phyloP scores from a whole-genome alignment of 371 early-diverging fungal species.

The Apophysomyces ossiformis region DNA sequence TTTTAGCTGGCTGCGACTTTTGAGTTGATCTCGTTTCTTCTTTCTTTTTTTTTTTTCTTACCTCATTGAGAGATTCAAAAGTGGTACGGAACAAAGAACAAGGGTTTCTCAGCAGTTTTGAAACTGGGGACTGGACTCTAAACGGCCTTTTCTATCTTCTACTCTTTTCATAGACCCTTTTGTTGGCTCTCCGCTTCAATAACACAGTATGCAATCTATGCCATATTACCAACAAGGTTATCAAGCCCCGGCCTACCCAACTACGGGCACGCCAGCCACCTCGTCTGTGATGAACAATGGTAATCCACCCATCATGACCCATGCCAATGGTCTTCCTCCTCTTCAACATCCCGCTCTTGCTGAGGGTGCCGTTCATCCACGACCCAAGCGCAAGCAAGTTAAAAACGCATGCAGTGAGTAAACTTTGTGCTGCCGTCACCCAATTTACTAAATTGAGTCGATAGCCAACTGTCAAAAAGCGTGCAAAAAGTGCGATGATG shows the following conservation, averaged over 20 bases:
- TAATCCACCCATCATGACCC: constrained; percentile 9
- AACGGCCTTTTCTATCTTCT: not conserved
- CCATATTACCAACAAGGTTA: constrained; percentile 15
- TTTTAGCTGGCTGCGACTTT: not conserved
- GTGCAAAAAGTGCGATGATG: constrained; percentile 93
- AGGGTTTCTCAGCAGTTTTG: not conserved
- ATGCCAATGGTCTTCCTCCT: constrained; percentile 14
- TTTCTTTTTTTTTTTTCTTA: constrained; percentile 4
- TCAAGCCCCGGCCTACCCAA: constrained; percentile 10
- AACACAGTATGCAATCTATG: constrained; percentile 14
- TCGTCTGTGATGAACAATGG: constrained; percentile 13
- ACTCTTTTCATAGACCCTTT: constrained; percentile 3
- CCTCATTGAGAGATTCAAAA: not conserved
- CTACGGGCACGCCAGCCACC: constrained; percentile 1
- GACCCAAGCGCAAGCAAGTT: constrained; percentile 49
- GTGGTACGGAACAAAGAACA: constrained; percentile 4
- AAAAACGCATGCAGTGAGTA: constrained; percentile 58
- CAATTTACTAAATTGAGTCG: not conserved
- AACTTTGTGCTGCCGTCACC: not conserved
- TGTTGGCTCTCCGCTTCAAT: constrained; percentile 16
- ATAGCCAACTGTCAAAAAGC: constrained; percentile 89
- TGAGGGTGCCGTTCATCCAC: constrained; percentile 6
- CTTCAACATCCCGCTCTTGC: constrained; percentile 9
- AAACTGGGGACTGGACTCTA: constrained; percentile 8
- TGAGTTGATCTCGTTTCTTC: not conserved